These are phyloP conservation scores for Gnetum montanum DNA, from an alignment of 75 land plant species.

Conservation along the genomic window DNA sequence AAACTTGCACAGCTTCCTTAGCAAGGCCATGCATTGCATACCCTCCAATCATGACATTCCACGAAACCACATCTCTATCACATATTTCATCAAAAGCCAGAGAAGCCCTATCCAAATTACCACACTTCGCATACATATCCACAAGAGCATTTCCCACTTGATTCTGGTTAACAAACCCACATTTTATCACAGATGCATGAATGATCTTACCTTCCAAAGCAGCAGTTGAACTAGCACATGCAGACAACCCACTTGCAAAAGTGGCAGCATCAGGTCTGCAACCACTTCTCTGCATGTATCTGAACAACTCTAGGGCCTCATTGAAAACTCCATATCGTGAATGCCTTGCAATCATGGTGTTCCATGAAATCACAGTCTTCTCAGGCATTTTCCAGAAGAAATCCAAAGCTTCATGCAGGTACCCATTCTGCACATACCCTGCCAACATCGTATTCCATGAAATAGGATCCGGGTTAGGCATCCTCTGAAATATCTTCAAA, in stretches of 20 bases:
- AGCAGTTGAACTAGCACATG: conserved; percentile 12
- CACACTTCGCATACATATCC: conserved; percentile 29
- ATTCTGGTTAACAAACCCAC: conserved; percentile 11
- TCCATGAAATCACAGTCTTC: conserved; percentile 5
- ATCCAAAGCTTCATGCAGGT: neutral
- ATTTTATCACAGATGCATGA: conserved; percentile 14
- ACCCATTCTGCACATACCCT: conserved; percentile 16
- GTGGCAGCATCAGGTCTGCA: conserved; percentile 13
- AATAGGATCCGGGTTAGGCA: conserved; percentile 19
- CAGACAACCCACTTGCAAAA: conserved; percentile 14
- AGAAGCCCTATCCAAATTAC: neutral
- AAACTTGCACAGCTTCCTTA: conserved; percentile 17
- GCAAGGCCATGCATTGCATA: conserved; percentile 32
- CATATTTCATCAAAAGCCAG: neutral
- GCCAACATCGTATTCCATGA: conserved; percentile 25
- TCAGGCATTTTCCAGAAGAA: conserved; percentile 8
- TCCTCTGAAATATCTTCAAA: conserved; percentile 10
- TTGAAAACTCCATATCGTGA: conserved; percentile 2
- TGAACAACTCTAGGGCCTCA: neutral
- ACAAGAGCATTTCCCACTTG: conserved; percentile 18
- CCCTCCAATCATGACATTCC: conserved; percentile 24
- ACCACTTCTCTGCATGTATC: neutral
- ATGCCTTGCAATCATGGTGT: conserved; percentile 4
- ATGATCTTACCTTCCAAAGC: conserved; percentile 3
- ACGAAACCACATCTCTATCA: neutral